phyloP scores from a whole-genome alignment of 2,329 filamentous ascomycete species.

The Daldinia eschscholtzii region DNA sequence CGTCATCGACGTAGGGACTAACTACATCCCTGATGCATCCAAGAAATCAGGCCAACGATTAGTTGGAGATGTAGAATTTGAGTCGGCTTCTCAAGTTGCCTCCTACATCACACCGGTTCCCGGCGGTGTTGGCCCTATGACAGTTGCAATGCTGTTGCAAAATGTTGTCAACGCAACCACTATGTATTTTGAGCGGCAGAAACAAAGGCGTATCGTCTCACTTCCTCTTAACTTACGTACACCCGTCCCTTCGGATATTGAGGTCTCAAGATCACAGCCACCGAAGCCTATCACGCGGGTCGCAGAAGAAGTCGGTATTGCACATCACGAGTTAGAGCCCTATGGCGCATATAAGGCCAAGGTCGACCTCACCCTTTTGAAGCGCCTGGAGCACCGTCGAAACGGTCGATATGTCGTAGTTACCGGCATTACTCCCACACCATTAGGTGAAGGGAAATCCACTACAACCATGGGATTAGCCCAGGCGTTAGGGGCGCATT shows the following conservation, averaged over 20 bases:
- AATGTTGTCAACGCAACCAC: conserved; percentile 92
- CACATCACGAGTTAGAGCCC: conserved; percentile 89
- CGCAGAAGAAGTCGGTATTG: conserved; percentile 88
- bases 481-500: conserved; percentile 90
- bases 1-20: conserved; percentile 97
- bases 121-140: conserved; percentile 98
- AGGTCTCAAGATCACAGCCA: conserved; percentile 86
- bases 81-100: conserved; percentile 84
- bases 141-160: conserved; percentile 96
- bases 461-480: conserved; percentile 97
- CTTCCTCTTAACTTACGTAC: conserved; percentile 83
- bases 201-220: conserved; percentile 81
- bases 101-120: conserved; percentile 96
- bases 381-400: conserved; percentile 85
- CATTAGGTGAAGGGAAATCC: conserved; percentile 96
- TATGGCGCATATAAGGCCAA: conserved; percentile 98
- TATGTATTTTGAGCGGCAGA: conserved; percentile 84
- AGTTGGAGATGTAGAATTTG: conserved; percentile 95
- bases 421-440: conserved; percentile 95
- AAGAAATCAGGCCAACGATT: conserved; percentile 94
- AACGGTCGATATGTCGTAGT: conserved; percentile 94
- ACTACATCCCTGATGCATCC: conserved; percentile 88
- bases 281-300: conserved; percentile 92
- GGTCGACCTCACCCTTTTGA: conserved; percentile 84
- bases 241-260: conserved; percentile 96